phyloP scores from a whole-genome alignment of 257 asterid genomes.

The Penstemon eatonii region DNA sequence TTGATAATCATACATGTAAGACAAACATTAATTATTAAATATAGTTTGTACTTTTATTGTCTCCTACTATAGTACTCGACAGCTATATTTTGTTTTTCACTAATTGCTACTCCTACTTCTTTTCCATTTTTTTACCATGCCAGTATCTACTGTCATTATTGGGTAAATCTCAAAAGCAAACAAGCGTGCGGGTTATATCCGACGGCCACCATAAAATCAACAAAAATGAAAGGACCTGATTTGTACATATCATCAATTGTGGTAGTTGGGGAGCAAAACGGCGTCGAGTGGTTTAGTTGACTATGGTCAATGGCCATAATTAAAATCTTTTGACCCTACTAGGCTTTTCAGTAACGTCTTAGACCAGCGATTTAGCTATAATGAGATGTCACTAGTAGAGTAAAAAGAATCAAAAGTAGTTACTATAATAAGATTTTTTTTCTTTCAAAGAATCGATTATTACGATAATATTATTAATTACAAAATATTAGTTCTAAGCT shows the following conservation, averaged over 20 bases:
- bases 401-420: background rate
- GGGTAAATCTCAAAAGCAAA: conserved; percentile 49
- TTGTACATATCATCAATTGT: conserved; percentile 23
- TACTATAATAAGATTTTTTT: background rate
- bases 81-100: conserved; percentile 26
- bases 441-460: background rate
- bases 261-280: conserved; percentile 39
- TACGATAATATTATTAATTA: too few relatives aligned
- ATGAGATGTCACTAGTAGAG: background rate
- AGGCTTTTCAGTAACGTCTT: conserved; percentile 7
- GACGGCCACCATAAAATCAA: conserved; percentile 18
- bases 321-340: conserved; percentile 30
- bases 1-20: conserved; percentile 16
- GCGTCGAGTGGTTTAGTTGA: conserved; percentile 34
- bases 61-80: conserved; percentile 25
- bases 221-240: background rate
- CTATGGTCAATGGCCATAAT: conserved; percentile 34
- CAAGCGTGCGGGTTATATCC: conserved; percentile 53
- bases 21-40: conserved; percentile 31
- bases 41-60: conserved; percentile 32
- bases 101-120: conserved; percentile 14
- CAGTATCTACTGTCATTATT: conserved; percentile 44
- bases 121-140: conserved; percentile 41
- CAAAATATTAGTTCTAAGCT: too few relatives aligned
- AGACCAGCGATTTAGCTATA: background rate